Conservation (phyloP, 2,329 filamentous ascomycete species). For the Claviceps lovelessii region DNA sequence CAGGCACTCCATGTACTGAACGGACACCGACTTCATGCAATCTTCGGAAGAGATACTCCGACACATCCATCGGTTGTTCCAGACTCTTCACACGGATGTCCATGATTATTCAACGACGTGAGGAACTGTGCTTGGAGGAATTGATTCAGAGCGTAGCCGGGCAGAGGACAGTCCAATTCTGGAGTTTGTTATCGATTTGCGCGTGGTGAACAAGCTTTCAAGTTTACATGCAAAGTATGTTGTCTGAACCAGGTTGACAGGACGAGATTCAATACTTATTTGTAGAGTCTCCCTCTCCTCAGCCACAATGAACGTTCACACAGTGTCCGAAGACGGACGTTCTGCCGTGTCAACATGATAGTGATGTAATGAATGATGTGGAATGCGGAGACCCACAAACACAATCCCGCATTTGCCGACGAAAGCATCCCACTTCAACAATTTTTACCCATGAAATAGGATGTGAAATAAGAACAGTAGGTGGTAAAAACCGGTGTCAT, state of each 20-base stretch:
- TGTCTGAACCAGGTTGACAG: background rate
- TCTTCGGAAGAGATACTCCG: constrained; percentile 53
- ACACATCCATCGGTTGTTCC: constrained; percentile 41
- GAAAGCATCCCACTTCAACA: background rate
- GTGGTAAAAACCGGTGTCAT: background rate
- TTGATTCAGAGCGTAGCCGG: background rate
- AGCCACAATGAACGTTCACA: background rate
- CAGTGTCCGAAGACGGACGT: background rate
- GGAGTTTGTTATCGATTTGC: background rate
- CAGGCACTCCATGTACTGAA: constrained; percentile 55
- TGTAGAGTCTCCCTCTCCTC: no score
- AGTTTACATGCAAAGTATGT: background rate
- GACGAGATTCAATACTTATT: background rate
- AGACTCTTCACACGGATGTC: constrained; percentile 30
- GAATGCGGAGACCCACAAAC: background rate
- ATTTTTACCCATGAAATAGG: background rate
- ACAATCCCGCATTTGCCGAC: background rate
- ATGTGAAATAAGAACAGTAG: background rate
- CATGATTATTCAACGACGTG: constrained; percentile 9
- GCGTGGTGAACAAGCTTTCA: background rate
- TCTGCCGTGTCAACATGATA: background rate
- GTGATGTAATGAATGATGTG: constrained; percentile 8
- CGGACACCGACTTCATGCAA: constrained; percentile 49
- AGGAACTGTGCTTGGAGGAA: background rate
- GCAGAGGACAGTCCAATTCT: background rate